phyloP scores from a whole-genome alignment of 2,329 filamentous ascomycete species.

The Fonsecaea erecta region DNA sequence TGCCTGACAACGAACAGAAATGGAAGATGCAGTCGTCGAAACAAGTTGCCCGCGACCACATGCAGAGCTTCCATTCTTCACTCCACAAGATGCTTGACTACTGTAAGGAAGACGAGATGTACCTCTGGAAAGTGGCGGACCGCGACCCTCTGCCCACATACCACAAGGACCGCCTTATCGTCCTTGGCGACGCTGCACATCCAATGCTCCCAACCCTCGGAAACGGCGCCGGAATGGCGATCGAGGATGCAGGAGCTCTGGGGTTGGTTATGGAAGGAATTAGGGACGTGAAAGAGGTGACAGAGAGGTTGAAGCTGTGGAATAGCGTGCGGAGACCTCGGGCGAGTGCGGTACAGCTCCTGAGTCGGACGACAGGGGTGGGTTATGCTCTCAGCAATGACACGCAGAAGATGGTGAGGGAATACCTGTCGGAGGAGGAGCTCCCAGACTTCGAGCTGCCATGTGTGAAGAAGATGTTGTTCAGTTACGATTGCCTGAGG shows the following conservation, averaged over 20 bases:
- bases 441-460: not conserved
- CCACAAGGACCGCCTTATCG: constrained; percentile 38
- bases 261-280: constrained; percentile 13
- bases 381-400: constrained; percentile 9
- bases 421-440: not conserved
- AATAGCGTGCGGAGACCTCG: constrained; percentile 10
- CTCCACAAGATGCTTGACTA: constrained; percentile 20
- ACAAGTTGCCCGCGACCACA: constrained; percentile 14
- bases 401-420: constrained; percentile 7
- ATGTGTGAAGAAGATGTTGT: constrained; percentile 2
- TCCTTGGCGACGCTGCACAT: constrained; percentile 49
- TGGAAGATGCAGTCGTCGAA: constrained; percentile 8
- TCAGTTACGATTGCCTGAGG: not conserved
- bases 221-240: constrained; percentile 45
- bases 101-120: constrained; percentile 11
- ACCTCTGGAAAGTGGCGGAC: constrained; percentile 8
- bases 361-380: constrained; percentile 8
- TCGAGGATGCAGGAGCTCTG: constrained; percentile 43
- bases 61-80: constrained; percentile 7
- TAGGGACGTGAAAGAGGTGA: not conserved
- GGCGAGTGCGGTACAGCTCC: constrained; percentile 11
- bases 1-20: not conserved
- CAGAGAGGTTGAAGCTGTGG: not conserved
- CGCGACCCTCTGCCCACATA: constrained; percentile 39
- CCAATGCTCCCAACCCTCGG: constrained; percentile 46